Evolutionary conservation across 192 early-diverging fungal species (phyloP), one percentile per base, ranked within the genome.

Genomic region (Coemansia sp.): DNA sequence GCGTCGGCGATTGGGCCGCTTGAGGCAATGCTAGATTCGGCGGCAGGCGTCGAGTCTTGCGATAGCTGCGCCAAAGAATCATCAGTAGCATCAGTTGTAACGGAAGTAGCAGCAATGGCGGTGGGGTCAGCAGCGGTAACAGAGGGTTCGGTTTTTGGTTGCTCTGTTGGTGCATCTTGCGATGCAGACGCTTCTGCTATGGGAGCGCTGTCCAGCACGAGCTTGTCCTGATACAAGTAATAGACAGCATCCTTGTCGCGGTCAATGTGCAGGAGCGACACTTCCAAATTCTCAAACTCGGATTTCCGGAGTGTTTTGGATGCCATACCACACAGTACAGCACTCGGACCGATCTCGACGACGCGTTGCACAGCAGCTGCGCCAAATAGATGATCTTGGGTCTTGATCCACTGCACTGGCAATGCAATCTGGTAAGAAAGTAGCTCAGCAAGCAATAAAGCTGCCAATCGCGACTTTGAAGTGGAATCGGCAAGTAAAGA

Each of bases 321-420:
- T 19, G 93, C 92, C 93, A 97, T 95, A 57, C 92, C 90, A 68
- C 86, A 85, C 25, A 98, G 85, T 25, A 93, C 88, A 10, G 94
- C 91, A 64, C 84, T 85, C 9, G 92, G 90, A 51, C 95, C 95
- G 27, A 96, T 82, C 71, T 98, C 95, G 23, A 98, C 88, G 49
- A 96, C 51, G 22, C 94, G 90, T 61, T 88, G 84, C 47, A 98
- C 87, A 30, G 87, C 74, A 65, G 85, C 89, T 54, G 87, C 75
- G 65, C 84, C 81, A 83, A 95, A 89, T 49, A 98, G 78, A 49
- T 83, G 74, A 64, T 94, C 90, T 76, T 95, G 94, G 21, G 95
- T 94, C 65, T 93, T 88, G 61, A 94, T 96, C 95, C 94, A 98
- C 68, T 93, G 88, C n/a, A 96, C 94, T 24, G 95, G 90, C 31